Percentiles rank a stretch among this genome's conserved stretches.
Conservation (phyloP, 2,329 filamentous ascomycete genomes). For the Westerdykella ornata region DNA sequence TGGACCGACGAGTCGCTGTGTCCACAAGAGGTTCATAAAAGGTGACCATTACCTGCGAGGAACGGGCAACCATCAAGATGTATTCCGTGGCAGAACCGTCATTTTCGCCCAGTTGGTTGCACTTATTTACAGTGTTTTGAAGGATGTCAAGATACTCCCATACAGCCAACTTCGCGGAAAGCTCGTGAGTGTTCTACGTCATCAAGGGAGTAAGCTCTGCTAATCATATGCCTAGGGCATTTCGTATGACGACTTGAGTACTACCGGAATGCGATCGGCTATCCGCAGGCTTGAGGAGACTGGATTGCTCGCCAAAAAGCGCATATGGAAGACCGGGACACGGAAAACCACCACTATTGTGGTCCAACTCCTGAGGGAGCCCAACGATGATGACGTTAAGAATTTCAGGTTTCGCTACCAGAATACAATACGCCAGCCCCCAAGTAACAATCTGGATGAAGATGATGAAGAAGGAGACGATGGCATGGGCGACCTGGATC, state of each 20-base stretch:
- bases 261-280: conserved; percentile 35
- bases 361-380: conserved; percentile 39
- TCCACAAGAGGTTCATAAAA: conserved; percentile 46
- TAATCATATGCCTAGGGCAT: conserved; percentile 24
- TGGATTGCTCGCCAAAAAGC: conserved; percentile 37
- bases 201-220: background rate
- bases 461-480: conserved; percentile 27
- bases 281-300: conserved; percentile 37
- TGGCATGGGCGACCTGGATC: conserved; percentile 28
- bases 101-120: conserved; percentile 47
- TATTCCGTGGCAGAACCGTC: conserved; percentile 36
- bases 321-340: conserved; percentile 24
- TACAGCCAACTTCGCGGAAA: conserved; percentile 48
- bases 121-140: conserved; percentile 45
- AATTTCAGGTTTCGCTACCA: conserved; percentile 28
- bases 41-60: conserved; percentile 21
- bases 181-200: conserved; percentile 33
- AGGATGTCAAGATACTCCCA: conserved; percentile 46
- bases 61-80: conserved; percentile 26
- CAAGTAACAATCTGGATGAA: conserved; percentile 16
- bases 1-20: conserved; percentile 51
- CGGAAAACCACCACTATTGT: conserved; percentile 28
- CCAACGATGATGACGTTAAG: conserved; percentile 29
- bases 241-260: conserved; percentile 32
- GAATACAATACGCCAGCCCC: background rate